These are phyloP conservation scores for Diaporthe eres DNA, from an alignment of 2,329 filamentous ascomycete species.

Conservation along the genomic window DNA sequence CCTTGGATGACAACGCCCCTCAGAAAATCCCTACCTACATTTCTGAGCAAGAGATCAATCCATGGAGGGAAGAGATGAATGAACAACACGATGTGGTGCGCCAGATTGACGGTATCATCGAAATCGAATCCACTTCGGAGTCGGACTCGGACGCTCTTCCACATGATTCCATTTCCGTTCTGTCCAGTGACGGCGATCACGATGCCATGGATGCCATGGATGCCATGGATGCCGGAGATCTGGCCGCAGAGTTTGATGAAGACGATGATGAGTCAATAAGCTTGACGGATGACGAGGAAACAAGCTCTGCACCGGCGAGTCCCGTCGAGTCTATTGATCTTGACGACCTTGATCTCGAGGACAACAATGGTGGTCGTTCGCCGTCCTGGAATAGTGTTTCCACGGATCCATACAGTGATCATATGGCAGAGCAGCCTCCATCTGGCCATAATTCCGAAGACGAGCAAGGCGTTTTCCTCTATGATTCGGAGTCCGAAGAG, in stretches of 20 bases:
- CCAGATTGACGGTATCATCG: conserved; percentile 33
- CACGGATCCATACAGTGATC: conserved; percentile 28
- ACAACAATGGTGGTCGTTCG: conserved; percentile 21
- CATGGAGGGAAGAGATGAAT: background rate
- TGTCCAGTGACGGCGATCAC: conserved; percentile 9
- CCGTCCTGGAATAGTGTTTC: conserved; percentile 37
- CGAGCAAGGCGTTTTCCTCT: conserved; percentile 31
- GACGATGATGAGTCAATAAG: conserved; percentile 33
- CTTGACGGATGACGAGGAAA: conserved; percentile 36
- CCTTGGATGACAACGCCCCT: conserved; percentile 31
- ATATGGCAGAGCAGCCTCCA: conserved; percentile 17
- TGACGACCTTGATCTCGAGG: background rate
- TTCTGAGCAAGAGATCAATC: background rate
- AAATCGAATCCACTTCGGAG: conserved; percentile 5
- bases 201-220: conserved; percentile 1
- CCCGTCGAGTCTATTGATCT: conserved; percentile 25
- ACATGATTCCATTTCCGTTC: conserved; percentile 10
- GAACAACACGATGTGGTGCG: background rate
- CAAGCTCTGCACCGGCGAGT: conserved; percentile 27
- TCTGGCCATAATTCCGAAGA: conserved; percentile 14
- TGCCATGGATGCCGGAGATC: background rate
- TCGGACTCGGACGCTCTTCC: conserved; percentile 7
- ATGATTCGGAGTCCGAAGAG: conserved; percentile 30
- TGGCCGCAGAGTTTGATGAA: background rate
- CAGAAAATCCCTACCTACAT: background rate